Evolutionary conservation across 371 early-diverging fungal genomes (phyloP), one percentile per base, ranked within the genome.

Genomic region (Saksenaea vasiformis): DNA sequence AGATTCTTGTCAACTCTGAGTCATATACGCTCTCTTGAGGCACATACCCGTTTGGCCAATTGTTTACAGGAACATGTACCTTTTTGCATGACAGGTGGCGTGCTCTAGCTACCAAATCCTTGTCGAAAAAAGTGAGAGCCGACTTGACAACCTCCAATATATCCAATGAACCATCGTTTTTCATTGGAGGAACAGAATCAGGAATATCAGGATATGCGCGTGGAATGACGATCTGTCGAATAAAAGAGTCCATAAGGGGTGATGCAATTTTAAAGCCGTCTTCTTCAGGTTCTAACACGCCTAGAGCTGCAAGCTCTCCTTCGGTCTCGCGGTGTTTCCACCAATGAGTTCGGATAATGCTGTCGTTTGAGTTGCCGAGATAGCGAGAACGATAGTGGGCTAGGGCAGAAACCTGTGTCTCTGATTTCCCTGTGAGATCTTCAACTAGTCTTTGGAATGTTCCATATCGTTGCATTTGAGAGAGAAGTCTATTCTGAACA

Each of bases 181-280:
- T 47, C 43, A 36, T 53, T 54, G 65, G 65, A 54, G 54, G 54
- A 39, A 37, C 0, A 17, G 31, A 35, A 26, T 51, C 53, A 26
- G 60, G 65, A 59, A 60, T 53, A 59, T 35, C 37, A 41, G 55
- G 65, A 34, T 59, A 65, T 9, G 56, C 60, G 2, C 38, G 3
- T 10, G 65, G 65, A 41, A 65, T 65, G 22, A 65, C 28, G 15
- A 31, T 43, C 60, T 60, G 60, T 58, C 60, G 65, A 15, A 65
- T 37, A 26, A 65, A 60, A 58, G 59, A 58, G 55, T 65, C 65
- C 60, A 65, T 60, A 38, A 65, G 65, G 59, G 65, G 65, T 39
- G 65, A 65, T 51, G 65, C 47, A 37, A 59, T 65, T 51, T 31
- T 65, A 59, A 65, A 65, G 13, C 59, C 35, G 17, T 35, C 17